Evolutionary conservation across 73 alveolate species (phyloP), one percentile per base, ranked within the genome.

Genomic region (Urostyla sp.): DNA sequence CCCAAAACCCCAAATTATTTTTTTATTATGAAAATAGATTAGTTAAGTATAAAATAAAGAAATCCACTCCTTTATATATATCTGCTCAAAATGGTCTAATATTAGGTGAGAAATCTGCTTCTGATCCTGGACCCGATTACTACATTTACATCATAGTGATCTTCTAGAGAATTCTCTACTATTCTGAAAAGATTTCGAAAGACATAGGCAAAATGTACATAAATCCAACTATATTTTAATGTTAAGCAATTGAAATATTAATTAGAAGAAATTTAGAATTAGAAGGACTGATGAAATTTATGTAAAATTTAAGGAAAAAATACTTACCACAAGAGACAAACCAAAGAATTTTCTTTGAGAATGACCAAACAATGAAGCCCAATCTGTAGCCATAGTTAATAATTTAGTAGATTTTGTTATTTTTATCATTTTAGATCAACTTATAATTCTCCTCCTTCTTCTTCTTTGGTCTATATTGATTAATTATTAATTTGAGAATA

Each of bases 101-200:
- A 4, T 21, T 40, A 11, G 63, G 80, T 8, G 15, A 46, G 30
- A 24, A 6, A 6, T 45, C 59, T 44, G 66, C 49, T 10, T 55
- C 76, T 11, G 36, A 54, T 16, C 80, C 80, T 18, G 66, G 66
- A 31, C 34, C 43, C 80, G 44, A 40, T 3, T 30, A 8, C 3
- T 66, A 59, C 45, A 4, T 66, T 46, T 21, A 21, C 80, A 66
- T 66, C 80, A 66, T 66, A 27, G 37, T 21, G 8, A 66, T 66
- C 28, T 66, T 66, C 43, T 37, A 38, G 27, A 66, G 43, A 6
- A 66, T 44, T 63, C 24, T 66, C 15, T 50, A 21, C 46, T 66
- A 46, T 46, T 66, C 80, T 28, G 45, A 40, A 26, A 66, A 66
- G 43, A 66, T 66, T 45, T 66, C 80, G 80, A 66, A 66, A 24